A percentile compares a stretch with the other conserved stretches of the same genome.
phyloP scores from a whole-genome alignment of 345 rosid genomes.

The Clarkia xantiana region DNA sequence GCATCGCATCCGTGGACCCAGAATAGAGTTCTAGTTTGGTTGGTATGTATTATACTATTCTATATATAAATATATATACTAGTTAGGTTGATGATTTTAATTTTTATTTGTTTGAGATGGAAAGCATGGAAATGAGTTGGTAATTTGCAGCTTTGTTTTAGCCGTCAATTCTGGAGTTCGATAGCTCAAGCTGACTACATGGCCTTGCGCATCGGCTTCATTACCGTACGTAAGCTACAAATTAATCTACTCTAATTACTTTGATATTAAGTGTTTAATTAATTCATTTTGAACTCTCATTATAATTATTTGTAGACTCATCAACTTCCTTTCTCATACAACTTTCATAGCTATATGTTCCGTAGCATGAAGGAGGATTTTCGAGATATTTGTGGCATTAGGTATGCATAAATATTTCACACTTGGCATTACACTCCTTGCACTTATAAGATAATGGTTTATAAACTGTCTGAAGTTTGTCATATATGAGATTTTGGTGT shows the following conservation, averaged over 20 bases:
- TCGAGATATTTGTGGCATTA: slow-evolving; percentile 51
- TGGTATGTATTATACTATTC: too few relatives aligned
- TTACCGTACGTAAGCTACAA: slow-evolving; percentile 29
- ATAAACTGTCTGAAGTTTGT: too few relatives aligned
- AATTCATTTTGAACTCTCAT: background rate
- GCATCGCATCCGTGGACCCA: slow-evolving; percentile 59
- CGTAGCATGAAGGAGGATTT: slow-evolving; percentile 72
- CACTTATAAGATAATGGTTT: too few relatives aligned
- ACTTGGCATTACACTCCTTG: too few relatives aligned
- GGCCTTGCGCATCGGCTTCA: slow-evolving; percentile 50
- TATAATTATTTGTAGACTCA: slow-evolving; percentile 25
- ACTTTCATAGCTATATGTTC: slow-evolving; percentile 50
- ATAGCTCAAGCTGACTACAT: slow-evolving; percentile 38
- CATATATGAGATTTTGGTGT: too few relatives aligned
- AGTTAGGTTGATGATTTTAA: too few relatives aligned
- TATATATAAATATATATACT: too few relatives aligned
- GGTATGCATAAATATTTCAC: too few relatives aligned
- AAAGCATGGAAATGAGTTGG: too few relatives aligned
- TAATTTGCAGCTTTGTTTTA: slow-evolving; percentile 52
- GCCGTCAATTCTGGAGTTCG: slow-evolving; percentile 67
- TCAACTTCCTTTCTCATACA: slow-evolving; percentile 46
- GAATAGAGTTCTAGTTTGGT: slow-evolving; percentile 43
- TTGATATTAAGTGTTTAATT: background rate
- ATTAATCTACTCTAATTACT: background rate
- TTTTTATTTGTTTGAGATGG: too few relatives aligned